Conservation (phyloP, 1,284 basidiomycete species). For the Apiotrichum sp. region DNA sequence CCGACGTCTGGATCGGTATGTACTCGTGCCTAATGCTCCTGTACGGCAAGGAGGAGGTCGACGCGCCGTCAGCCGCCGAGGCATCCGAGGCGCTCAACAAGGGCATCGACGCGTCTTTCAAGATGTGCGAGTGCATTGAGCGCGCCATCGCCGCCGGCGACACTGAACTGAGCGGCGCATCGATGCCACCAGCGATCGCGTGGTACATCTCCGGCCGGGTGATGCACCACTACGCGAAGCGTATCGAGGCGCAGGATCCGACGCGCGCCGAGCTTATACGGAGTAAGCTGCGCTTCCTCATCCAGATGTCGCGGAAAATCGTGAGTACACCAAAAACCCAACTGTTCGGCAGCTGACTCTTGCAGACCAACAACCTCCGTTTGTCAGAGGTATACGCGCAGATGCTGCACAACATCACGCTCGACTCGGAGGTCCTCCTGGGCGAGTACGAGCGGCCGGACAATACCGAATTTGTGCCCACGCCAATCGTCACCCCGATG, state of each 20-base stretch:
- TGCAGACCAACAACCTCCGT: slow-evolving; percentile 1
- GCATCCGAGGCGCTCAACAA: slow-evolving; percentile 18
- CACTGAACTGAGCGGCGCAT: slow-evolving; percentile 16
- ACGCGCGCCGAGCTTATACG: slow-evolving; percentile 4
- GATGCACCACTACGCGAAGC: slow-evolving; percentile 13
- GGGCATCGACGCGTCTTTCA: slow-evolving; percentile 20
- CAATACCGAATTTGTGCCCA: slow-evolving; percentile 9
- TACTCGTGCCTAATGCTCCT: slow-evolving; percentile 19
- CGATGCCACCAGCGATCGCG: slow-evolving; percentile 13
- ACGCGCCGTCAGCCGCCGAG: slow-evolving; percentile 11
- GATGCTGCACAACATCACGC: slow-evolving; percentile 18
- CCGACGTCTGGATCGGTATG: slow-evolving; percentile 24
- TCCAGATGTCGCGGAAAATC: slow-evolving; percentile 10
- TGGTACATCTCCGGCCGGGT: slow-evolving; percentile 14
- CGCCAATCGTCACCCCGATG: too few relatives aligned
- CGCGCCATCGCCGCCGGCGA: slow-evolving; percentile 20
- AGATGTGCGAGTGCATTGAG: slow-evolving; percentile 21
- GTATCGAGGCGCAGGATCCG: slow-evolving; percentile 10
- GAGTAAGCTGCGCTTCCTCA: slow-evolving; percentile 1
- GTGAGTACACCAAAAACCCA: background rate
- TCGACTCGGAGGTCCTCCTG: slow-evolving; percentile 17
- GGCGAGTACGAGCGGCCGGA: slow-evolving; percentile 20
- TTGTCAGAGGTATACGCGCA: slow-evolving; percentile 18
- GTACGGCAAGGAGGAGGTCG: slow-evolving; percentile 27
- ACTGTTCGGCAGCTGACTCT: background rate